phyloP scores from a whole-genome alignment of 108 stramenopile species.

The Skeletonema grethae region DNA sequence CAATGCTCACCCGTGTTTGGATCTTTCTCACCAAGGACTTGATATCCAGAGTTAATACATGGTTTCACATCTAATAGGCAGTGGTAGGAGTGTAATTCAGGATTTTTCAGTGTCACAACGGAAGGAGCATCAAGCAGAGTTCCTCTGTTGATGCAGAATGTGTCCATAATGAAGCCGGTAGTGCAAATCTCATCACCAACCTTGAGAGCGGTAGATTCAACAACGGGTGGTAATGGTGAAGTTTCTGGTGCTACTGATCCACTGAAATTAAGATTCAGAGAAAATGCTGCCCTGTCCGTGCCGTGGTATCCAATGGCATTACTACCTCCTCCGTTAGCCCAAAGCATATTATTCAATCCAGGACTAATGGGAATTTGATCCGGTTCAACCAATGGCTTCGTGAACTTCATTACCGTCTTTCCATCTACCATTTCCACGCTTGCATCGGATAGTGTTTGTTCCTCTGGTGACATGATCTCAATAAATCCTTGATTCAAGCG shows the following conservation, averaged over 20 bases:
- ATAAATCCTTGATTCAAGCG: neutral
- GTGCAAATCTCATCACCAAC: constrained; percentile 46
- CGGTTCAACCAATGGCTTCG: neutral
- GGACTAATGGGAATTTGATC: neutral
- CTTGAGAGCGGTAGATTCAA: neutral
- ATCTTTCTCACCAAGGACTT: constrained; percentile 30
- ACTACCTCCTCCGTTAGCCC: neutral
- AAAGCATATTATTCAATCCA: constrained; percentile 2
- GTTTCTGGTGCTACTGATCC: neutral
- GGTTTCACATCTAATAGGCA: constrained; percentile 35
- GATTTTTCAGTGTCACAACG: constrained; percentile 23
- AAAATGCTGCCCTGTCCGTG: neutral
- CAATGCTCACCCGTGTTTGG: constrained; percentile 12
- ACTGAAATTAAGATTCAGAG: neutral
- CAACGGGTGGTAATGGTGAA: neutral
- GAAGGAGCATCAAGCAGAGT: constrained; percentile 35
- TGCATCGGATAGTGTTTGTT: constrained; percentile 1
- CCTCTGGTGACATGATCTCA: neutral
- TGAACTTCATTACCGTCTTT: constrained; percentile 2
- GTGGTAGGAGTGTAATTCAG: constrained; percentile 46
- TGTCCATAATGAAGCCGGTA: constrained; percentile 47
- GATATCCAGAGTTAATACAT: constrained; percentile 28
- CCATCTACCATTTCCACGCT: neutral
- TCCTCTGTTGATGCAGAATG: constrained; percentile 43
- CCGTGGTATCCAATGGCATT: constrained; percentile 1